Conservation (phyloP, 352 stramenopile genomes). For the Halophytophthora polymorphica region DNA sequence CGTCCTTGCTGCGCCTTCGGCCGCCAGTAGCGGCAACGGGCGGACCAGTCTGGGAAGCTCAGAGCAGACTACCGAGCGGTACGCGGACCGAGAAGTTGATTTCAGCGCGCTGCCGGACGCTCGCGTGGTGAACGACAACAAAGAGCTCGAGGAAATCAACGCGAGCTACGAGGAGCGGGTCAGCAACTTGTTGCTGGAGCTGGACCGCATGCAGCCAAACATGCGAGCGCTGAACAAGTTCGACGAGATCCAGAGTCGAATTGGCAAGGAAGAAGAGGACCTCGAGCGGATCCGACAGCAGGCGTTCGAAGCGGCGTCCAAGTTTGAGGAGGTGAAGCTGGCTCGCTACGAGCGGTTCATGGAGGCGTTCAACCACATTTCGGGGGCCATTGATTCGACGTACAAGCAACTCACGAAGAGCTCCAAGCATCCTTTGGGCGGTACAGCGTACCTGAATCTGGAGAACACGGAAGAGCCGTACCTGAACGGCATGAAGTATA, state of each 20-base stretch:
- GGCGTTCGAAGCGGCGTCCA: constrained; percentile 49
- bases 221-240: constrained; percentile 93
- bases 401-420: constrained; percentile 98
- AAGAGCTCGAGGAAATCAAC: constrained; percentile 88
- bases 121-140: constrained; percentile 67
- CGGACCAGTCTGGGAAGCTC: constrained; percentile 25
- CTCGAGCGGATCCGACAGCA: constrained; percentile 70
- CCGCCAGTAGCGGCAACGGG: constrained; percentile 1
- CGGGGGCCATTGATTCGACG: constrained; percentile 91
- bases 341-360: constrained; percentile 83
- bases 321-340: constrained; percentile 80
- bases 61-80: constrained; percentile 41
- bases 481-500: constrained; percentile 99
- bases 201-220: constrained; percentile 97
- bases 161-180: constrained; percentile 66
- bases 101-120: constrained; percentile 85
- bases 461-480: constrained; percentile 95
- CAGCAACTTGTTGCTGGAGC: constrained; percentile 55
- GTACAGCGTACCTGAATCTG: constrained; percentile 81
- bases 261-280: constrained; percentile 77
- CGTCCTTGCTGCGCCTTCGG: not conserved
- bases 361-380: constrained; percentile 95
- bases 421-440: constrained; percentile 94
- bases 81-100: constrained; percentile 76
- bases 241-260: constrained; percentile 78